phyloP scores from a whole-genome alignment of 768 basidiomycete genomes.

The Daedaleopsis nitida region DNA sequence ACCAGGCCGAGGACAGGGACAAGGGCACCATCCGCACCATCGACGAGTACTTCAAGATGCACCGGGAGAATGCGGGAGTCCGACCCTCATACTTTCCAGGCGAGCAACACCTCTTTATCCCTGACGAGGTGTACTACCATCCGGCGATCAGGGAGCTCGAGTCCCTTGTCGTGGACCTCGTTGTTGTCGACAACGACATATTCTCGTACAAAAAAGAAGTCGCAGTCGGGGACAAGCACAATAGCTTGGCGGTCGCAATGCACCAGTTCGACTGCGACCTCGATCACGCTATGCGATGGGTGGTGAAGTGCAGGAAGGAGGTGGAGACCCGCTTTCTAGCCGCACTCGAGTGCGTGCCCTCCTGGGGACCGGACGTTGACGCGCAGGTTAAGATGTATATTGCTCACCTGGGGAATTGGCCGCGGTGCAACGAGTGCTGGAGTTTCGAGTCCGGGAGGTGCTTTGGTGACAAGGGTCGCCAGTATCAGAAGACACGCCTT shows the following conservation, averaged over 20 bases:
- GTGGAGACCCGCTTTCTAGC: slow-evolving; percentile 24
- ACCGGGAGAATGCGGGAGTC: slow-evolving; percentile 28
- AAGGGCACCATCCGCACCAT: slow-evolving; percentile 18
- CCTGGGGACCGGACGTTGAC: slow-evolving; percentile 31
- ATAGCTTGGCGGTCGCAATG: slow-evolving; percentile 32
- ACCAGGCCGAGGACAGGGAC: slow-evolving; percentile 28
- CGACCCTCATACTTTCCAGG: slow-evolving; percentile 24
- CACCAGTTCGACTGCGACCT: slow-evolving; percentile 19
- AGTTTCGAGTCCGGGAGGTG: slow-evolving; percentile 35
- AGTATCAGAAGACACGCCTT: slow-evolving; percentile 26
- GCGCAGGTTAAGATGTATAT: slow-evolving; percentile 28
- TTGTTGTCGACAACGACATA: slow-evolving; percentile 60
- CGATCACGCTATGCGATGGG: slow-evolving; percentile 23
- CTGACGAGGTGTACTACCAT: slow-evolving; percentile 59
- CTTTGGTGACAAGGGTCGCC: slow-evolving; percentile 30
- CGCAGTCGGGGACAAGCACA: slow-evolving; percentile 30
- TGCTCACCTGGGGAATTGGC: slow-evolving; percentile 29
- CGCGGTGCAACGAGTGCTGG: slow-evolving; percentile 31
- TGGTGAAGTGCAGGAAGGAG: slow-evolving; percentile 19
- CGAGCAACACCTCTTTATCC: slow-evolving; percentile 55
- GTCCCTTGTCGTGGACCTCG: slow-evolving; percentile 57
- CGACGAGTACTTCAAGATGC: slow-evolving; percentile 26
- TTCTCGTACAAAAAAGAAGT: slow-evolving; percentile 34
- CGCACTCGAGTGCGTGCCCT: slow-evolving; percentile 27
- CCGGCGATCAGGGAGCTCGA: slow-evolving; percentile 51